A percentile compares a stretch with the other conserved stretches of the same genome.
Conservation (phyloP, 441 rosid genomes). For the Euphorbia schlechtendalii region DNA sequence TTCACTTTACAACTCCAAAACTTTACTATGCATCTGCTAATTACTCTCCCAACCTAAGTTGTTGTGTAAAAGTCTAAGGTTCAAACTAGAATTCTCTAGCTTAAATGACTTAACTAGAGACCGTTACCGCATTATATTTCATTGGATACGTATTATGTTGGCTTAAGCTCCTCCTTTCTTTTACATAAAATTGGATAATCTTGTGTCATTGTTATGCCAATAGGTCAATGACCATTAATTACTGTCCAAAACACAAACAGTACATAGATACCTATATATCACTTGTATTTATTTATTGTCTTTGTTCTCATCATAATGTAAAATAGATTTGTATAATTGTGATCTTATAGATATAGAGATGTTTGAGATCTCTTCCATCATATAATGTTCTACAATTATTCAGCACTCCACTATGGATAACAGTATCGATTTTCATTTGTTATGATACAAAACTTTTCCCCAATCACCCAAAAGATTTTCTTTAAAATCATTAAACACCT, state of each 20-base stretch:
- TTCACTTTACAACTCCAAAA: background rate
- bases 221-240: background rate
- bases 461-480: too few relatives aligned
- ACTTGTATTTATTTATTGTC: background rate
- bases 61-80: too few relatives aligned
- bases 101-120: too few relatives aligned
- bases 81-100: too few relatives aligned
- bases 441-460: background rate
- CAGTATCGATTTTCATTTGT: background rate
- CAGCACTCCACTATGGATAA: background rate
- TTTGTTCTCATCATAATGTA: background rate
- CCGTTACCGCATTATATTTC: background rate
- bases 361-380: background rate
- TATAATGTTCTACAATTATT: background rate
- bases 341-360: background rate
- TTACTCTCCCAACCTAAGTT: too few relatives aligned
- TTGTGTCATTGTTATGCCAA: background rate
- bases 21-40: background rate
- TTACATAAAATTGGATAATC: background rate
- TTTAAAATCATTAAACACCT: background rate
- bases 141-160: background rate
- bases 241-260: background rate
- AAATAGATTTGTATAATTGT: background rate
- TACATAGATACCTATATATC: background rate
- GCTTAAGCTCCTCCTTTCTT: conserved; percentile 5